Evolutionary conservation across 2,329 filamentous ascomycete species (phyloP).

Genomic region (Didymella arachidicola): DNA sequence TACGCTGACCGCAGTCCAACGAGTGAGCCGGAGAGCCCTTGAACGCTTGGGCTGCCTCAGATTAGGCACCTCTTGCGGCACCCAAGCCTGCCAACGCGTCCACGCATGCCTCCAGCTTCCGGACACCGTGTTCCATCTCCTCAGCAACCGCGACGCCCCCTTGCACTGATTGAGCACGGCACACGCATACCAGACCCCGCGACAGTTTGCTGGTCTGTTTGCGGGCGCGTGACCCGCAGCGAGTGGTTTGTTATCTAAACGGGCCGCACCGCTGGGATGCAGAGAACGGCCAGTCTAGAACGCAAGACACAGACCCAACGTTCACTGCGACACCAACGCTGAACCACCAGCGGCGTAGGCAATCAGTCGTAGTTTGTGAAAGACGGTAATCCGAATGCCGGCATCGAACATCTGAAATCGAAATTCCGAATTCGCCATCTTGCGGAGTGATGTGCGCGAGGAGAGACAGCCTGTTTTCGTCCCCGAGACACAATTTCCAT

Average conservation of each 20-base stretch:
- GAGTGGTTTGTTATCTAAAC: constrained; percentile 8
- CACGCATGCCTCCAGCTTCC: constrained; percentile 14
- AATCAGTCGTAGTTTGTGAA: neutral
- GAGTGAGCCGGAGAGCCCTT: constrained; percentile 2
- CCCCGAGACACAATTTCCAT: neutral
- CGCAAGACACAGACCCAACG: constrained; percentile 16
- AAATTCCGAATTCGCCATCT: neutral
- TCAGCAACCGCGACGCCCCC: constrained; percentile 18
- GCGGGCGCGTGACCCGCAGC: constrained; percentile 18
- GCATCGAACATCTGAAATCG: neutral
- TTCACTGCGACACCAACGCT: constrained; percentile 14
- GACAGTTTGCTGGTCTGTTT: constrained; percentile 15
- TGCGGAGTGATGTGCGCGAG: neutral
- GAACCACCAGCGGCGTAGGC: constrained; percentile 11
- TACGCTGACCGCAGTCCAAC: constrained; percentile 6
- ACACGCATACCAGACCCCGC: constrained; percentile 18
- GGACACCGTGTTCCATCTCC: constrained; percentile 15
- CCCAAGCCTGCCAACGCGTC: constrained; percentile 24
- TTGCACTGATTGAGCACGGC: constrained; percentile 10
- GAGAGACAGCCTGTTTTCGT: constrained; percentile 4
- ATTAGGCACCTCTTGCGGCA: constrained; percentile 11
- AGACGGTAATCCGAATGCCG: neutral
- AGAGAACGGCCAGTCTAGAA: constrained; percentile 16
- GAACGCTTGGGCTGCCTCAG: constrained; percentile 16
- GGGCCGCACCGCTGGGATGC: constrained; percentile 20